phyloP scores from a whole-genome alignment of 768 basidiomycete genomes.

The Cystofilobasidium macerans region DNA sequence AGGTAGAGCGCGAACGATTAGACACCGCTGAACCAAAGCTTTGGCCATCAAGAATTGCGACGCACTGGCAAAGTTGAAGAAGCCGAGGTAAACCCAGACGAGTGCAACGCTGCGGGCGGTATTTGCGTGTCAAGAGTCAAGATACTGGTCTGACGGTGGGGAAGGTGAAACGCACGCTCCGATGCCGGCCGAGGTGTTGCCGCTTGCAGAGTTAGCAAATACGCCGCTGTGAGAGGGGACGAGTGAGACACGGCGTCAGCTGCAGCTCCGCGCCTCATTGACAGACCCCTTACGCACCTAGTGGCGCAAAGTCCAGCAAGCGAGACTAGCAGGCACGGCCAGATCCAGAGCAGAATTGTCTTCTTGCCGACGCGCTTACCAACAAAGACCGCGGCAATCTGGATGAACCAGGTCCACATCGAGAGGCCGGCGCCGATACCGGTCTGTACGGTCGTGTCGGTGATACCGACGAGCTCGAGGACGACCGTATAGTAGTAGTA shows the following conservation, averaged over 20 bases:
- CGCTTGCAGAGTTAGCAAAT: slow-evolving; percentile 30
- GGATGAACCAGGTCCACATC: slow-evolving; percentile 36
- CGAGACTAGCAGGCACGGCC: slow-evolving; percentile 34
- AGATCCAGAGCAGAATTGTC: slow-evolving; percentile 36
- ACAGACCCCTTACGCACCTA: too few relatives aligned
- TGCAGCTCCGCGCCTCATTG: too few relatives aligned
- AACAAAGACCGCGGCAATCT: slow-evolving; percentile 34
- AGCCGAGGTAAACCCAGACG: slow-evolving; percentile 38
- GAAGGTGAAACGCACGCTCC: slow-evolving; percentile 28
- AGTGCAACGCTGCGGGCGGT: slow-evolving; percentile 30
- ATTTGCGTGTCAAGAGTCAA: too few relatives aligned
- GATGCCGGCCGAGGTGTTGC: slow-evolving; percentile 31
- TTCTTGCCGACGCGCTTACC: slow-evolving; percentile 36
- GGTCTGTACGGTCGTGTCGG: slow-evolving; percentile 37
- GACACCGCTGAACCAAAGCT: too few relatives aligned
- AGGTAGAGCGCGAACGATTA: too few relatives aligned
- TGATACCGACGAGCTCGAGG: slow-evolving; percentile 36
- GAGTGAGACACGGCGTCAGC: background rate
- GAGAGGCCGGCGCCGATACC: slow-evolving; percentile 37
- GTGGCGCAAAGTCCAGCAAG: slow-evolving; percentile 36
- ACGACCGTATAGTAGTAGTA: slow-evolving; percentile 36
- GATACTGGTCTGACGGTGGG: too few relatives aligned
- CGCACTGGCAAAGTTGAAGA: slow-evolving; percentile 38
- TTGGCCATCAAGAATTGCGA: too few relatives aligned
- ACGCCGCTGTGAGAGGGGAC: slow-evolving; percentile 30